Conservation (phyloP, 768 basidiomycete species). For the Tulasnella calospora region DNA sequence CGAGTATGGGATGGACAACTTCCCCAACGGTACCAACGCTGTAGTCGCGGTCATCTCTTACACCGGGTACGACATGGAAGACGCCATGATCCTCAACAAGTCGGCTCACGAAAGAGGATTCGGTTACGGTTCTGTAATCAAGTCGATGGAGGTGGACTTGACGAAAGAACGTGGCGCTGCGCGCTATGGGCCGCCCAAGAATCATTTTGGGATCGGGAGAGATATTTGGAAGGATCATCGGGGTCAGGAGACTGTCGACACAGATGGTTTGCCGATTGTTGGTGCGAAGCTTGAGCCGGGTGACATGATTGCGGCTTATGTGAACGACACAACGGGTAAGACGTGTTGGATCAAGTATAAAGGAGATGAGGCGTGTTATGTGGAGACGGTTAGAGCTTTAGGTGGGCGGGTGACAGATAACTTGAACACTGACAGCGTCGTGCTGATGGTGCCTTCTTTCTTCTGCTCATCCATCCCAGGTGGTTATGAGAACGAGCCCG, state of each 20-base stretch:
- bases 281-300: slow-evolving; percentile 67
- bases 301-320: slow-evolving; percentile 75
- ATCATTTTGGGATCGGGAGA: slow-evolving; percentile 78
- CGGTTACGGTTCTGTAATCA: slow-evolving; percentile 94
- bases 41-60: slow-evolving; percentile 99
- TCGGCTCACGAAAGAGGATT: slow-evolving; percentile 98
- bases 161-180: slow-evolving; percentile 30
- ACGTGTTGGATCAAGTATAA: slow-evolving; percentile 93
- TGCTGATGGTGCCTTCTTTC: neutral
- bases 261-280: slow-evolving; percentile 78
- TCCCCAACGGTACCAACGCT: slow-evolving; percentile 97
- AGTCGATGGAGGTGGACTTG: slow-evolving; percentile 86
- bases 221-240: slow-evolving; percentile 58
- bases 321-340: slow-evolving; percentile 75
- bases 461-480: neutral
- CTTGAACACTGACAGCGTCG: slow-evolving; percentile 34
- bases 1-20: slow-evolving; percentile 95
- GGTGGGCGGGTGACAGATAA: slow-evolving; percentile 62
- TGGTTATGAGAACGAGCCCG: slow-evolving; percentile 48
- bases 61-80: slow-evolving; percentile 99
- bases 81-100: slow-evolving; percentile 99
- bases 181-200: slow-evolving; percentile 52
- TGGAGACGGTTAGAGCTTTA: slow-evolving; percentile 86
- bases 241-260: slow-evolving; percentile 55
- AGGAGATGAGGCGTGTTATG: slow-evolving; percentile 84